Conservation (phyloP, 148 eudicot genomes). For the Silene uniflora region DNA sequence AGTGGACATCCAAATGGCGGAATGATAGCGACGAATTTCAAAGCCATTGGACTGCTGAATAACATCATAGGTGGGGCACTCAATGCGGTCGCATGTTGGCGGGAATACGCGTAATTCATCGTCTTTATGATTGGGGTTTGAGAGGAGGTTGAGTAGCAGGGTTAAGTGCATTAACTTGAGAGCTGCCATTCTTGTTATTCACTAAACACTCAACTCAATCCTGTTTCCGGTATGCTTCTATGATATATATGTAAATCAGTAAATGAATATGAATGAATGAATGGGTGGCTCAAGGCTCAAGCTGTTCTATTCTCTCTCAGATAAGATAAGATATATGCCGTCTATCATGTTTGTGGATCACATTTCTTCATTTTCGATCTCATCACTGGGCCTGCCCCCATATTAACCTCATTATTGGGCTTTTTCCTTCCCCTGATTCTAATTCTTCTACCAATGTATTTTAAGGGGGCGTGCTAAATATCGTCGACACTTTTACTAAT, state of each 20-base stretch:
- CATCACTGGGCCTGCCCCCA: too few relatives aligned
- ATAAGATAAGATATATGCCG: too few relatives aligned
- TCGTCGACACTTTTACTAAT: too few relatives aligned
- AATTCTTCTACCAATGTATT: too few relatives aligned
- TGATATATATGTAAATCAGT: too few relatives aligned
- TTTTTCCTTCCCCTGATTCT: not conserved
- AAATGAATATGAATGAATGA: too few relatives aligned
- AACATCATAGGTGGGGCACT: constrained; percentile 70
- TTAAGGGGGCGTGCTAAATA: too few relatives aligned
- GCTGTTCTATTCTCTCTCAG: too few relatives aligned
- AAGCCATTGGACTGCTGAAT: constrained; percentile 46
- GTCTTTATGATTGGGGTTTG: not conserved
- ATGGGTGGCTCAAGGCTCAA: too few relatives aligned
- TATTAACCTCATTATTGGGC: not conserved
- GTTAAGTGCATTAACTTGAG: constrained; percentile 20
- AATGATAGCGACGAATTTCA: constrained; percentile 67
- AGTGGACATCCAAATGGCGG: constrained; percentile 67
- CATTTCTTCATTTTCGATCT: not conserved
- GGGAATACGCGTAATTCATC: constrained; percentile 27
- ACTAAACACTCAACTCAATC: too few relatives aligned
- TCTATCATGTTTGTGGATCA: not conserved
- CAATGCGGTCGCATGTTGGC: constrained; percentile 61
- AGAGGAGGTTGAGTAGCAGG: constrained; percentile 19
- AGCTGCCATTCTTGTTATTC: constrained; percentile 12
- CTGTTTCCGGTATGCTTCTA: too few relatives aligned